Base-by-base conservation (phyloP, 768 basidiomycete species). In the Pulveroboletus frians region DNA sequence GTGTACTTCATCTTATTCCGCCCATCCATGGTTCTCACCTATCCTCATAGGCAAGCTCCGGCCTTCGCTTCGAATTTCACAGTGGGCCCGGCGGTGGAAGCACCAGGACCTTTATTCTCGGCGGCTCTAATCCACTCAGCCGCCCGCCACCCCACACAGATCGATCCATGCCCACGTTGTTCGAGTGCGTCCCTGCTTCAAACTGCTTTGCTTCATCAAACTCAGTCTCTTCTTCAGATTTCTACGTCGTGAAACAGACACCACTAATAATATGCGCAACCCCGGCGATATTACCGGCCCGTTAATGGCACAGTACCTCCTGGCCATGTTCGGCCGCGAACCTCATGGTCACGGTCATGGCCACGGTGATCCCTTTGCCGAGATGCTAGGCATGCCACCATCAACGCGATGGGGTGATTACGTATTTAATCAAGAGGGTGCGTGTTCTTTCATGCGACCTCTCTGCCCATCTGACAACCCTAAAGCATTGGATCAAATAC, bases 341-440 rank as follows among this genome's bases (percentile, higher is more conserved):
- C 56, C 37, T 46, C 62, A 45, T 18, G 59, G 53, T 11, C 55
- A 43, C 30, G 72, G 74, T 26, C 62, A 45, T 18, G 59, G 51
- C 10, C 55, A 43, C 31, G 72, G 74, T 26, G 77, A 78, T 49
- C 73, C 75, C 10, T 60, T 77, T 46, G 49, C 68, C 23, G 73
- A 73, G 13, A 43, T 80, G 35, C 69, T 82, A 34, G 72, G 70
- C 9, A 64, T 63, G 26, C 71, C 76, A 4, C 73, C 76, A 47
- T 69, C 69, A 30, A 84, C 86, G 1, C 73, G 81, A 59, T 79
- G 84, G 78, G 93, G 93, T 3, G 93, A 96, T 65, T 96, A 95
- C 71, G 93, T 89, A 5, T 88, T 92, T 59, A 89, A 83, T 54
- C 89, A 95, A 68, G 88, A 92, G 77, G 88, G 92, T 84, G 47